These are phyloP conservation scores for Dothideomycetes sp. DNA, from an alignment of 2,329 filamentous ascomycete genomes.

Conservation along the genomic window DNA sequence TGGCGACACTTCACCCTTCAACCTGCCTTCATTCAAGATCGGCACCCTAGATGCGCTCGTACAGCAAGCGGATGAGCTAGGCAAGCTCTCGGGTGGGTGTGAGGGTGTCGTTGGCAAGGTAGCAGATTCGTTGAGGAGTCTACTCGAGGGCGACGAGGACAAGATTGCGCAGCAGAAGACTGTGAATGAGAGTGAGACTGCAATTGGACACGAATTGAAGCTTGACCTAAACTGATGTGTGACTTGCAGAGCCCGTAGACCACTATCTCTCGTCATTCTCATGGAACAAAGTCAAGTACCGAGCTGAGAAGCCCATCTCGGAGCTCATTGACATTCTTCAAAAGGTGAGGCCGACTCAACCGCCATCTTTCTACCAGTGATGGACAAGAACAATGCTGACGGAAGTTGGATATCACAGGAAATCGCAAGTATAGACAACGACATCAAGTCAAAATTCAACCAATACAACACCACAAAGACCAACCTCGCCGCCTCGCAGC, in stretches of 20 bases:
- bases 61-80: slow-evolving; percentile 88
- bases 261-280: slow-evolving; percentile 80
- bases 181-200: slow-evolving; percentile 75
- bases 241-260: slow-evolving; percentile 71
- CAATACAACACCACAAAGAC: slow-evolving; percentile 91
- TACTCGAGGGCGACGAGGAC: slow-evolving; percentile 75
- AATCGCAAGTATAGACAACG: slow-evolving; percentile 82
- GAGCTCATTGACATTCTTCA: slow-evolving; percentile 82
- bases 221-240: slow-evolving; percentile 8
- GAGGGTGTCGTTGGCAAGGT: slow-evolving; percentile 80
- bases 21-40: slow-evolving; percentile 92
- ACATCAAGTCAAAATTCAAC: slow-evolving; percentile 86
- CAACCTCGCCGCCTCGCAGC: slow-evolving; percentile 67
- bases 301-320: slow-evolving; percentile 77
- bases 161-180: slow-evolving; percentile 79
- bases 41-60: slow-evolving; percentile 90
- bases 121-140: slow-evolving; percentile 67
- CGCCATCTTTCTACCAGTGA: neutral
- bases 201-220: slow-evolving; percentile 3
- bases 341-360: slow-evolving; percentile 47
- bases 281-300: slow-evolving; percentile 98
- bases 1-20: slow-evolving; percentile 65
- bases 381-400: too few species aligned
- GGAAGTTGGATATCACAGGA: slow-evolving; percentile 58
- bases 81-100: slow-evolving; percentile 73